Evolutionary conservation across 352 stramenopile genomes (phyloP), one percentile per base, ranked within the genome.

Genomic region (Pythium periplocum): DNA sequence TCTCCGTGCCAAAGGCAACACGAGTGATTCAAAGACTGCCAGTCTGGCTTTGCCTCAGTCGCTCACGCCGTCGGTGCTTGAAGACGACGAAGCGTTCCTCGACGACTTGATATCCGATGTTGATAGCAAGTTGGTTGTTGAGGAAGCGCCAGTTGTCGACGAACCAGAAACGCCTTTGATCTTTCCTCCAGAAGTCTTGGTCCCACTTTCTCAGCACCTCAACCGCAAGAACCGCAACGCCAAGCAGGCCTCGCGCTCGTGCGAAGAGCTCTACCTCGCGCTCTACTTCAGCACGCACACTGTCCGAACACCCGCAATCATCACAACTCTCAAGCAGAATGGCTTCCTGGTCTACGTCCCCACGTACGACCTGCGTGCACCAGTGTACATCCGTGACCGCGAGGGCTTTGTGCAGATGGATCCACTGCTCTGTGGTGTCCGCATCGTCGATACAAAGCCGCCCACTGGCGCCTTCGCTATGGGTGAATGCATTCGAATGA

Each of bases 271-370:
- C 17, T 98, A 98, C 65, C 66, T 98, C 31, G 86, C 88, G 12
- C 64, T 98, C 10, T 97, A 97, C 68, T 97, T 98, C 55, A 94
- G 76, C 57, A 87, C 83, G 37, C 82, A 97, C 61, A 80, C 79
- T 1, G 75, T 95, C 9, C 78, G 81, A 26, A 83, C 88, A 1
- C 61, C 83, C 30, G 93, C 88, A 26, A 87, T 98, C 48, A 91
- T 98, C 44, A 92, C 85, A 45, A 71, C 83, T 35, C 67, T 98
- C 59, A 87, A 93, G 61, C 70, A 89, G 52, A 98, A 98, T 62
- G 93, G 93, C 7, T 90, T 98, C 59, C 83, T 96, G 30, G 90
- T 95, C 30, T 98, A 97, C 66, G 67, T 98, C 10, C 93, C 93
- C 6, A 83, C 85, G 44, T 98, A 97, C 61, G 91, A 97, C 55